Percentiles rank a stretch among this genome's conserved stretches.
Evolutionary conservation across 2,329 filamentous ascomycete species (phyloP).

Genomic region (Aspergillus fructus): DNA sequence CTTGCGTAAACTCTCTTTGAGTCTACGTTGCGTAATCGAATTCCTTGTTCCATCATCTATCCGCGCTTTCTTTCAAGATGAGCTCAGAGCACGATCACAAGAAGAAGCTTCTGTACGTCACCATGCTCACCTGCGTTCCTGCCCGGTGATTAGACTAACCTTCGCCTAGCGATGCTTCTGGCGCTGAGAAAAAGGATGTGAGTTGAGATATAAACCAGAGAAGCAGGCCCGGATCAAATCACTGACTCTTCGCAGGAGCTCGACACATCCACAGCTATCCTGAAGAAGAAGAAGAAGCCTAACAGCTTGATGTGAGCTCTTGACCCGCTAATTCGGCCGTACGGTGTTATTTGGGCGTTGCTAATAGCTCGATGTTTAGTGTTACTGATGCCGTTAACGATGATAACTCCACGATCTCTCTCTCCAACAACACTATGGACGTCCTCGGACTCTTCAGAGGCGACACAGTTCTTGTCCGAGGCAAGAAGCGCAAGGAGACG

Average conservation of each 20-base stretch:
- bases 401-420: conserved; percentile 98
- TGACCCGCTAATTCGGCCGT: neutral
- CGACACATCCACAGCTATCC: conserved; percentile 90
- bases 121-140: conserved; percentile 6
- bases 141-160: conserved; percentile 41
- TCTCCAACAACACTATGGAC: conserved; percentile 99
- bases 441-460: conserved; percentile 96
- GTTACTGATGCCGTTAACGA: conserved; percentile 98
- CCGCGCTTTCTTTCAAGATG: conserved; percentile 56
- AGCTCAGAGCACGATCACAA: conserved; percentile 68
- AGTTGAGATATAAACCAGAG: conserved; percentile 28
- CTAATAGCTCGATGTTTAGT: conserved; percentile 50
- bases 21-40: conserved; percentile 28
- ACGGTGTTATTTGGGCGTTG: conserved; percentile 14
- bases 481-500: conserved; percentile 99
- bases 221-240: conserved; percentile 39
- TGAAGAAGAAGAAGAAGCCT: conserved; percentile 99
- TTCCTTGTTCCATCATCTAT: conserved; percentile 21
- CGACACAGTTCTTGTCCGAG: conserved; percentile 95
- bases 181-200: conserved; percentile 82
- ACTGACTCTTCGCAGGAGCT: conserved; percentile 62
- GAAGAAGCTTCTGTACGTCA: conserved; percentile 78
- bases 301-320: conserved; percentile 87
- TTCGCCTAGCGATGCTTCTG: conserved; percentile 73
- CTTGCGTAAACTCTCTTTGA: conserved; percentile 15